These are phyloP conservation scores for Papiliotrema laurentii DNA, from an alignment of 1,284 basidiomycete genomes.

Conservation along the genomic window DNA sequence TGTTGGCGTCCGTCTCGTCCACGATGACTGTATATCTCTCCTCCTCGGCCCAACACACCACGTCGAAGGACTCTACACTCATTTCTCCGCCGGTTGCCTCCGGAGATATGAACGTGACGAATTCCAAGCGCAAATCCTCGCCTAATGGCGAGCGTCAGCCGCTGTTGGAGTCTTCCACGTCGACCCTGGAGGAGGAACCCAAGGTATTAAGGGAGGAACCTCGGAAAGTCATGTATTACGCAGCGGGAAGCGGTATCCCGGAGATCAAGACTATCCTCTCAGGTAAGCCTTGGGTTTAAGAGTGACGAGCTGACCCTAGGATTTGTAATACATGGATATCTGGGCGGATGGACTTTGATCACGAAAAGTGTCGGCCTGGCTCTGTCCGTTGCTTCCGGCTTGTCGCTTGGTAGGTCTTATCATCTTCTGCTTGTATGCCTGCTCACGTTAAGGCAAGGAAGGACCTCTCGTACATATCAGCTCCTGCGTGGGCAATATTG, in stretches of 20 bases:
- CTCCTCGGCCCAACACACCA: constrained; percentile 78
- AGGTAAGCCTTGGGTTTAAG: constrained; percentile 48
- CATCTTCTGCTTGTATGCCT: not conserved
- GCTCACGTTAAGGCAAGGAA: constrained; percentile 61
- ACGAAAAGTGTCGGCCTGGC: constrained; percentile 89
- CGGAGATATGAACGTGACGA: not conserved
- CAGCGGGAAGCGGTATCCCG: constrained; percentile 91
- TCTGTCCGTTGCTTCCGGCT: constrained; percentile 82
- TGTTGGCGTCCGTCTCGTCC: constrained; percentile 66
- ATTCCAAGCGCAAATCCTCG: constrained; percentile 7
- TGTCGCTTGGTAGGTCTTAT: constrained; percentile 64
- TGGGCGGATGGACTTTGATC: constrained; percentile 81
- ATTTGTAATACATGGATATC: constrained; percentile 97
- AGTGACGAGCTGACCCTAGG: constrained; percentile 10
- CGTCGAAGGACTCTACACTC: constrained; percentile 77
- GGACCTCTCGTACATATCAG: constrained; percentile 97
- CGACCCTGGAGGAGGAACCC: not conserved
- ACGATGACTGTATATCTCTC: constrained; percentile 82
- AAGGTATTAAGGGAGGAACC: constrained; percentile 15
- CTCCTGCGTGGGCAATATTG: constrained; percentile 89
- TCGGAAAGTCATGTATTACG: constrained; percentile 78
- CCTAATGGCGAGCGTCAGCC: constrained; percentile 24
- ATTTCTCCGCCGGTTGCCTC: constrained; percentile 54
- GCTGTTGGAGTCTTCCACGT: constrained; percentile 10
- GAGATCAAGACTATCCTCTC: constrained; percentile 96